These are phyloP conservation scores for Mortierella sp. DNA, from an alignment of 371 early-diverging fungal species.

Conservation along the genomic window DNA sequence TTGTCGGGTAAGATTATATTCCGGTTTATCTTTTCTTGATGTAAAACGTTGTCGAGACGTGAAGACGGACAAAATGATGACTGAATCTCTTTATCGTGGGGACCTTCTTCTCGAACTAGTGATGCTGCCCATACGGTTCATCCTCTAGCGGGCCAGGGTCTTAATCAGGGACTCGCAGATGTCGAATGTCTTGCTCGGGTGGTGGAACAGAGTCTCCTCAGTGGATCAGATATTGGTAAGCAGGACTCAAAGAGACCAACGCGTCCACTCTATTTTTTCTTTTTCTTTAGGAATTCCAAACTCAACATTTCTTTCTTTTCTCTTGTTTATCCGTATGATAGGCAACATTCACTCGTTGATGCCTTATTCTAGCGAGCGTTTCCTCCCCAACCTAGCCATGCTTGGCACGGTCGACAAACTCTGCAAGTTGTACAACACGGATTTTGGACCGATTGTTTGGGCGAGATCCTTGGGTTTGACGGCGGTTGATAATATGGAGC, in stretches of 20 bases:
- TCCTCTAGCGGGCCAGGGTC: constrained; percentile 96
- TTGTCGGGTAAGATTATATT: constrained; percentile 77
- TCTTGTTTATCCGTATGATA: constrained; percentile 14
- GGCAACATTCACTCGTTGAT: constrained; percentile 72
- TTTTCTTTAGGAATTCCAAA: not conserved
- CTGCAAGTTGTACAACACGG: constrained; percentile 79
- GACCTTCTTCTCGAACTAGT: constrained; percentile 55
- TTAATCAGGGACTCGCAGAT: constrained; percentile 94
- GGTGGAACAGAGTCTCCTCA: constrained; percentile 68
- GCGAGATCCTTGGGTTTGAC: constrained; percentile 76
- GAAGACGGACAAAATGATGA: constrained; percentile 4
- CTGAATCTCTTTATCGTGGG: not conserved
- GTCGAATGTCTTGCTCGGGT: constrained; percentile 74
- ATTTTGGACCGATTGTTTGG: constrained; percentile 68
- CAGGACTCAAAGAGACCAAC: not conserved
- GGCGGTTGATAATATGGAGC: constrained; percentile 66
- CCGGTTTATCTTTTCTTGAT: not conserved
- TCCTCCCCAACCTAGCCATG: constrained; percentile 84
- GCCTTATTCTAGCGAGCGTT: constrained; percentile 83
- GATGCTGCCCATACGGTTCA: constrained; percentile 98
- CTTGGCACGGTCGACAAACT: constrained; percentile 85
- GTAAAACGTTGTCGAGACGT: not conserved
- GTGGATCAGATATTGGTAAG: constrained; percentile 86
- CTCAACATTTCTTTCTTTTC: not conserved
- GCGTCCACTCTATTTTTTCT: not conserved